Evolutionary conservation across 208 protist genomes (phyloP).

Genomic region (Angomonas ambiguus): DNA sequence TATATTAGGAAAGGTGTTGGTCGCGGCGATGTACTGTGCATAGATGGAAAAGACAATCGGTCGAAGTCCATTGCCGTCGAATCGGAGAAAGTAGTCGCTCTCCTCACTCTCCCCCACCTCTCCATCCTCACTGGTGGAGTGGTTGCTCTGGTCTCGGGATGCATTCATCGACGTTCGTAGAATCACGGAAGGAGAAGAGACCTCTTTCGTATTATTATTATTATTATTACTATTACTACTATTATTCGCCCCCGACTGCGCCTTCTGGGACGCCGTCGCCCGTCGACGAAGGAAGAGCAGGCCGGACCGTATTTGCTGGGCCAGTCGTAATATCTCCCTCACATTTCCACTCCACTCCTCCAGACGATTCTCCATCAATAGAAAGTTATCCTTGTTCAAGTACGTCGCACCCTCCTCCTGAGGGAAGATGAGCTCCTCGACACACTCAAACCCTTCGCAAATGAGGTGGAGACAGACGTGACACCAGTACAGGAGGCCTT

Average conservation of each 20-base stretch:
- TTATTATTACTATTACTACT: neutral
- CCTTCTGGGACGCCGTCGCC: neutral
- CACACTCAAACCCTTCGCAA: constrained; percentile 29
- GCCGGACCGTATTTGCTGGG: neutral
- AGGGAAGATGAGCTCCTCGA: constrained; percentile 29
- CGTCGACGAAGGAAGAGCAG: neutral
- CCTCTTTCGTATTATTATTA: neutral
- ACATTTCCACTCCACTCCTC: constrained; percentile 33
- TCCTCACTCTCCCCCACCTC: neutral
- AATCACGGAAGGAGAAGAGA: no score
- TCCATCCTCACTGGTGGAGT: neutral
- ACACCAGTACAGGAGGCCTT: constrained; percentile 41
- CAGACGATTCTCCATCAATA: constrained; percentile 38
- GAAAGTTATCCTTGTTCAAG: constrained; percentile 42
- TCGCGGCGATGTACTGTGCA: neutral
- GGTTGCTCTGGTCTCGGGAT: neutral
- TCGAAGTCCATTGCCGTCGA: neutral
- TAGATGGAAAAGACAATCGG: constrained; percentile 1
- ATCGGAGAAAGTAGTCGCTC: neutral
- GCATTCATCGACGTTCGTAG: no score
- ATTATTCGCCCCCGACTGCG: no score
- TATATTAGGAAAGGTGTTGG: no score
- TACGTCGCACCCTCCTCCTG: neutral
- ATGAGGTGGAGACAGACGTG: constrained; percentile 38
- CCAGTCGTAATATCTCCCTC: constrained; percentile 10